Evolutionary conservation across 352 stramenopile species (phyloP), one percentile per base, ranked within the genome.

Genomic region (Phytophthora chlamydospora): DNA sequence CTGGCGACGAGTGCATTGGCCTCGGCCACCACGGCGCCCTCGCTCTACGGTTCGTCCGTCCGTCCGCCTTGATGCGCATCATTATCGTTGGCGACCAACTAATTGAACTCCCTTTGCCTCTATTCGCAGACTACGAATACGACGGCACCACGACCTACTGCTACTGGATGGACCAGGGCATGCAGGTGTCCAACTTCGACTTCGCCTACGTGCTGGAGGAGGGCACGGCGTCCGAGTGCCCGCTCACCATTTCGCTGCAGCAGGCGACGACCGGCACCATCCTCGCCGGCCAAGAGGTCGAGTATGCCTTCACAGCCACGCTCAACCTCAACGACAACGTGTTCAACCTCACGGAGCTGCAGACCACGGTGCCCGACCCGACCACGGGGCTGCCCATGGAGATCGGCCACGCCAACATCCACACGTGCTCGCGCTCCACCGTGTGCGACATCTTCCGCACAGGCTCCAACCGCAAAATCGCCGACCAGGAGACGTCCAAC

Each of bases 141-240:
- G 80, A 90, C 52, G 80, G 78, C 55, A 73, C 73, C 49, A 90
- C 83, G 51, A 90, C 81, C n/a, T 91, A 91, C 57, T 93, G 84
- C 79, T 91, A 89, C 70, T 86, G 74, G 71, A 71, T 93, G 59
- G 68, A 90, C 58, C 84, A 93, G 62, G 80, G 81, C 34, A 74
- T 93, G 67, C 68, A 80, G 38, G 77, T 93, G 47, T 69, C 72
- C 55, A 88, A 83, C 56, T 74, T 89, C 49, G 82, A 93, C 59
- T 88, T 84, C 10, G 78, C 81, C 47, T 90, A 91, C 43, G 70
- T 91, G 32, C 60, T 80, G n/a, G 49, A 70, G 19, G 56, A 88
- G 31, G 81, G 71, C 12, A 71, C 64, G 16, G 65, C 39, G 35
- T 60, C 52, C 32, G 68, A 85, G 16, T 93, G 84, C 19, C 84